phyloP scores from a whole-genome alignment of 2,329 filamentous ascomycete species.

The Colletotrichum gloeosporioides region DNA sequence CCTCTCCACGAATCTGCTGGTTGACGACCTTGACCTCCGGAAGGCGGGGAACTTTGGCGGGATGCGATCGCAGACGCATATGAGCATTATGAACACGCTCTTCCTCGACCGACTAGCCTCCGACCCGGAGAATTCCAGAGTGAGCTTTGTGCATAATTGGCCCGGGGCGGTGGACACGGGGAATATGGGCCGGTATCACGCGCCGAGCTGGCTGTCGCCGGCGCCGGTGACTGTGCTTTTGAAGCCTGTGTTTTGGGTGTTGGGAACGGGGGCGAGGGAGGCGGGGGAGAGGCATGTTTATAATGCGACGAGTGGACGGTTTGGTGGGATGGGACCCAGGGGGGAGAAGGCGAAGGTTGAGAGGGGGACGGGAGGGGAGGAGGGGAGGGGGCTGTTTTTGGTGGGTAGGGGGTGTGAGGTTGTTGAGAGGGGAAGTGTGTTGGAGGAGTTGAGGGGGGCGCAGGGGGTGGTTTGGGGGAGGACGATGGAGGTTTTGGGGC shows the following conservation, averaged over 20 bases:
- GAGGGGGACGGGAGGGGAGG: background rate
- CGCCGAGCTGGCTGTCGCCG: background rate
- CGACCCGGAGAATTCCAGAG: background rate
- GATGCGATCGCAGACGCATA: conserved; percentile 22
- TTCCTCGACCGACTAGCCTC: conserved; percentile 27
- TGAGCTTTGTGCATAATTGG: conserved; percentile 34
- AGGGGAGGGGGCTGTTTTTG: conserved; percentile 5
- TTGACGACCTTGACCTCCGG: conserved; percentile 28
- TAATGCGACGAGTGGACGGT: background rate
- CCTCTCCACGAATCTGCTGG: conserved; percentile 23
- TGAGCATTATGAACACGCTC: conserved; percentile 26
- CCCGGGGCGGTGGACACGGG: conserved; percentile 33
- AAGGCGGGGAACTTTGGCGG: conserved; percentile 25
- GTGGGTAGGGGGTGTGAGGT: conserved; percentile 14
- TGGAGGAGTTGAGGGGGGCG: conserved; percentile 1
- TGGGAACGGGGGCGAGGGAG: background rate
- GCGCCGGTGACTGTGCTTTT: conserved; percentile 4
- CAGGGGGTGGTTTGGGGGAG: conserved; percentile 18
- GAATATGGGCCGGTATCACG: conserved; percentile 7
- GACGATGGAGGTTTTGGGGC: conserved; percentile 21
- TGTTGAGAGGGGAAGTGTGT: background rate
- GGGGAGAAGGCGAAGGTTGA: background rate
- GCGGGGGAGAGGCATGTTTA: conserved; percentile 18
- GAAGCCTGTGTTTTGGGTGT: conserved; percentile 10
- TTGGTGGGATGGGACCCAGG: background rate